phyloP scores from a whole-genome alignment of 1,139 yeast genomes.

The Saccharomyces hybrid region DNA sequence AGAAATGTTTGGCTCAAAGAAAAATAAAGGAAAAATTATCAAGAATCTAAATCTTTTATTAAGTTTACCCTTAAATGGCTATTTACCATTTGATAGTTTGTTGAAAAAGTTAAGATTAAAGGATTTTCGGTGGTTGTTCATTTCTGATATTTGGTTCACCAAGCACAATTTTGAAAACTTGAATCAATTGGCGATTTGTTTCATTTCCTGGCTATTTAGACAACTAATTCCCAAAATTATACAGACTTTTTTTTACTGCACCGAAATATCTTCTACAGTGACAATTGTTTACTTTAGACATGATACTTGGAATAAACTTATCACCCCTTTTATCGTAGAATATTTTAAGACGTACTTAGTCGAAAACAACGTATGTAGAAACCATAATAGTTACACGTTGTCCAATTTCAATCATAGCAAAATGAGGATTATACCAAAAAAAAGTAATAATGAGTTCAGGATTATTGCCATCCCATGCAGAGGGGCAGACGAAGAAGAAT shows the following conservation, averaged over 20 bases:
- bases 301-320: conserved; percentile 46
- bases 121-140: conserved; percentile 42
- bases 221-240: conserved; percentile 43
- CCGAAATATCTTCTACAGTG: conserved; percentile 43
- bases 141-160: conserved; percentile 2
- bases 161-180: conserved; percentile 6
- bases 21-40: conserved; percentile 42
- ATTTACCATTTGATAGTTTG: conserved; percentile 28
- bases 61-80: conserved; percentile 33
- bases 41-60: conserved; percentile 38
- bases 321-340: conserved; percentile 36
- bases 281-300: conserved; percentile 50
- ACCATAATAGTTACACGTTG: conserved; percentile 20
- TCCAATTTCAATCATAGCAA: conserved; percentile 33
- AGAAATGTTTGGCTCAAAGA: conserved; percentile 46
- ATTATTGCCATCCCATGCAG: conserved; percentile 50
- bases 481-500: conserved; percentile 26
- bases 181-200: conserved; percentile 6
- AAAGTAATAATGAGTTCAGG: conserved; percentile 42
- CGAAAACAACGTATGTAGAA: conserved; percentile 23
- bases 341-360: conserved; percentile 36
- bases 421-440: conserved; percentile 49
- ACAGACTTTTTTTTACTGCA: conserved; percentile 56
- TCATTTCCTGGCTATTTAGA: conserved; percentile 51
- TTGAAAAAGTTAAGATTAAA: conserved; percentile 34